A percentile compares a stretch with the other conserved stretches of the same genome.
phyloP scores from a whole-genome alignment of 768 basidiomycete species.

The Pisolithus microcarpus region DNA sequence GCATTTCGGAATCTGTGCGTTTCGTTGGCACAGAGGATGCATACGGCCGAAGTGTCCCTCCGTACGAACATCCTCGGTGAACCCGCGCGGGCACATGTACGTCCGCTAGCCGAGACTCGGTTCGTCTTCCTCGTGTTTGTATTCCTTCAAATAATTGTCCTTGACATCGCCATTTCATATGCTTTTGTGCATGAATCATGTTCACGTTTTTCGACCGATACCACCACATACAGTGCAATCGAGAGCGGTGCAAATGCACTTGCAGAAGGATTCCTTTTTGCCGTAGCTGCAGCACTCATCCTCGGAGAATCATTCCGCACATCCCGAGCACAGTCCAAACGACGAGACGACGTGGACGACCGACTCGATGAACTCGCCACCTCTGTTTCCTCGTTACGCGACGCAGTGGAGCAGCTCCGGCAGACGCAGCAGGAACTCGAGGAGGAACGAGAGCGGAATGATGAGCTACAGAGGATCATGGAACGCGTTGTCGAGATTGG shows the following conservation, averaged over 20 bases:
- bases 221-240: conserved; percentile 50
- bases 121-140: conserved; percentile 23
- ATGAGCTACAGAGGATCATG: conserved; percentile 59
- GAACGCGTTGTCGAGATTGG: conserved; percentile 66
- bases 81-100: conserved; percentile 50
- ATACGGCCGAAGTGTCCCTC: conserved; percentile 59
- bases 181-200: background rate
- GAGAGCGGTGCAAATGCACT: conserved; percentile 81
- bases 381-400: conserved; percentile 40
- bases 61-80: conserved; percentile 73
- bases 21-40: conserved; percentile 65
- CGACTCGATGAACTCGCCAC: conserved; percentile 51
- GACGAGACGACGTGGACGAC: conserved; percentile 69
- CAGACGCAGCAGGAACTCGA: conserved; percentile 38
- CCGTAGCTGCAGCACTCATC: conserved; percentile 67
- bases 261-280: conserved; percentile 80
- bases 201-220: too few relatives aligned
- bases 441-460: conserved; percentile 36
- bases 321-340: conserved; percentile 59
- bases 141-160: background rate
- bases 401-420: conserved; percentile 35
- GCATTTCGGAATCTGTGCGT: conserved; percentile 66
- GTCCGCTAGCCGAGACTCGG: conserved; percentile 68
- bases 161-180: background rate
- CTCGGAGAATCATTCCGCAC: conserved; percentile 72